A percentile compares a stretch with the other conserved stretches of the same genome.
phyloP scores from a whole-genome alignment of 2,329 filamentous ascomycete genomes.

The Fusarium haematococcum region DNA sequence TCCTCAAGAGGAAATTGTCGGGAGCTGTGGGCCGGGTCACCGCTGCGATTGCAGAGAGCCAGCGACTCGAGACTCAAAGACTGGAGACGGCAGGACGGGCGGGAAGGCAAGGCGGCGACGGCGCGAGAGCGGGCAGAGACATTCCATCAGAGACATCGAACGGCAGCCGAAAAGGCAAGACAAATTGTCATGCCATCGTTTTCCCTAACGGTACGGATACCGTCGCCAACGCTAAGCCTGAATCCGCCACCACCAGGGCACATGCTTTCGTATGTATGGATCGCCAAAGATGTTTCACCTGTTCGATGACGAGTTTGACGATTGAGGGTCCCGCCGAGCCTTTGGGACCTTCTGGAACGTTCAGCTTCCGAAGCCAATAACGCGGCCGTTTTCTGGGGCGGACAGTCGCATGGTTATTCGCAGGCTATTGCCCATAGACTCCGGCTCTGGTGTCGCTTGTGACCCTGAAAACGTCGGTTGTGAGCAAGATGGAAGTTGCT shows the following conservation, averaged over 20 bases:
- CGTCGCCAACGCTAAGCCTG: conserved; percentile 17
- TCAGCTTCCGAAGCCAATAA: conserved; percentile 31
- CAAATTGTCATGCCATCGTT: conserved; percentile 21
- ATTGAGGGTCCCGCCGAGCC: conserved; percentile 21
- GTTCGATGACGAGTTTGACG: conserved; percentile 27
- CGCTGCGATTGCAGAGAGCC: background rate
- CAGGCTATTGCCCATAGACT: background rate
- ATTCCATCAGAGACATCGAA: conserved; percentile 31
- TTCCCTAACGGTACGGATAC: conserved; percentile 1
- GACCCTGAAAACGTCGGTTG: background rate
- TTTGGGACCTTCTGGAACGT: conserved; percentile 44
- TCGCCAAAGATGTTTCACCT: conserved; percentile 41
- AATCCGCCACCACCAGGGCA: conserved; percentile 10
- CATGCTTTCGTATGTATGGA: conserved; percentile 28
- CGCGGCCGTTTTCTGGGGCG: conserved; percentile 30
- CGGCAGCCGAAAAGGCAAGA: conserved; percentile 21
- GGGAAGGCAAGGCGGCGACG: conserved; percentile 3
- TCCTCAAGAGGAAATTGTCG: conserved; percentile 30
- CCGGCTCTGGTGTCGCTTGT: conserved; percentile 2
- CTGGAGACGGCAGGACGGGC: conserved; percentile 21
- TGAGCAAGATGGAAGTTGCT: conserved; percentile 27
- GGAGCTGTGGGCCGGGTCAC: conserved; percentile 23
- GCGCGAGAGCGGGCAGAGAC: conserved; percentile 24
- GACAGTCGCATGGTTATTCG: conserved; percentile 19
- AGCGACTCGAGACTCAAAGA: conserved; percentile 11